Conservation (phyloP, 2,329 filamentous ascomycete species). For the Rugonectria rugulosa region DNA sequence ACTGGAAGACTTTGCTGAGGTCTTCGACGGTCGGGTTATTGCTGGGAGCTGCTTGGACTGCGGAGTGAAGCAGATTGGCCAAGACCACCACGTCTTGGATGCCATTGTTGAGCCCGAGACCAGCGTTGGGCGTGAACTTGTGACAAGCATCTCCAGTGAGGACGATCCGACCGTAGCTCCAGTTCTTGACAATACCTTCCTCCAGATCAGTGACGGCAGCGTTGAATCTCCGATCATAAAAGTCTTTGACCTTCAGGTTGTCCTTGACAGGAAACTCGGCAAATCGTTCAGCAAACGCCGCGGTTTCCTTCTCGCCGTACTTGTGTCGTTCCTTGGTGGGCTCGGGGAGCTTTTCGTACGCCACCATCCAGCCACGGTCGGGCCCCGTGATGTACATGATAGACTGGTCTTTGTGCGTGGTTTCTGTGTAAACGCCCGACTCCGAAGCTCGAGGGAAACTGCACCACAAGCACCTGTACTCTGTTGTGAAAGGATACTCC, state of each 20-base stretch:
- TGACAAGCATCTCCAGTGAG: constrained; percentile 45
- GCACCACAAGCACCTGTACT: constrained; percentile 34
- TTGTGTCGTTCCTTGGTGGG: not conserved
- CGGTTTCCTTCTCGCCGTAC: constrained; percentile 9
- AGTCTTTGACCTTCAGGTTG: constrained; percentile 16
- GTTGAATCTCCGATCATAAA: not conserved
- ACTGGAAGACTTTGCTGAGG: constrained; percentile 25
- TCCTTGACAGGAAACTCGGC: constrained; percentile 12
- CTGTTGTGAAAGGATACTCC: constrained; percentile 1
- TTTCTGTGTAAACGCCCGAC: constrained; percentile 38
- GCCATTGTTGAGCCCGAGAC: constrained; percentile 40
- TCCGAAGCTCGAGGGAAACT: constrained; percentile 32
- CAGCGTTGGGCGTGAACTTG: constrained; percentile 45
- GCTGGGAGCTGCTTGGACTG: not conserved
- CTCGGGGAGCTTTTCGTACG: constrained; percentile 42
- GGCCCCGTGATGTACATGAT: constrained; percentile 41
- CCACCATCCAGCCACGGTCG: constrained; percentile 42
- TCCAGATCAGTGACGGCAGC: constrained; percentile 41
- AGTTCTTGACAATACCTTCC: constrained; percentile 42
- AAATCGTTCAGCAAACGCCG: constrained; percentile 1
- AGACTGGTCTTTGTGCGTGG: constrained; percentile 35
- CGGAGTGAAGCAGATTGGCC: not conserved
- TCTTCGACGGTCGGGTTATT: not conserved
- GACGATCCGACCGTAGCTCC: constrained; percentile 40
- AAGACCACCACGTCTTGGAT: constrained; percentile 13